Conservation (phyloP, 768 basidiomycete species). For the Tulasnella sp. region DNA sequence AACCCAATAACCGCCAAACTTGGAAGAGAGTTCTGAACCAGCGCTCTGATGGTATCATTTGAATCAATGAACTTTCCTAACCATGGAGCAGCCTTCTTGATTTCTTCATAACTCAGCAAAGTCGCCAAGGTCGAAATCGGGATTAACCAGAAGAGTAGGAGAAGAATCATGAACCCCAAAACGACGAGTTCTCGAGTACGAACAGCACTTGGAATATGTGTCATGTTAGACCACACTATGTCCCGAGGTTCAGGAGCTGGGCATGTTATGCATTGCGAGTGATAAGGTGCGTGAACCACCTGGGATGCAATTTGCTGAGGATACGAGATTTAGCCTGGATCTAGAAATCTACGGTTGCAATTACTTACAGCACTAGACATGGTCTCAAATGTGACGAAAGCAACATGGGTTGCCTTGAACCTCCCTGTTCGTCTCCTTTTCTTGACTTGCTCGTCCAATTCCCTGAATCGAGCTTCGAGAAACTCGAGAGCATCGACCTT, state of each 20-base stretch:
- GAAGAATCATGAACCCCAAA: conserved; percentile 47
- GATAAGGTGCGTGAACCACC: conserved; percentile 58
- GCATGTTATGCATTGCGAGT: conserved; percentile 50
- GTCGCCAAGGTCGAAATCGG: conserved; percentile 80
- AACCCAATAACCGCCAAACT: conserved; percentile 80
- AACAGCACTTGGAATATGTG: conserved; percentile 44
- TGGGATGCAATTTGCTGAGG: conserved; percentile 77
- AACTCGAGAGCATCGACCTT: conserved; percentile 85
- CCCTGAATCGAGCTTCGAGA: conserved; percentile 64
- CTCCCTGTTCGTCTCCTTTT: conserved; percentile 55
- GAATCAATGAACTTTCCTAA: conserved; percentile 71
- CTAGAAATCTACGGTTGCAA: background rate
- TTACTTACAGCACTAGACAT: conserved; percentile 75
- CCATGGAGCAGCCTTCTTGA: conserved; percentile 83
- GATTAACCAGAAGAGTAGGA: conserved; percentile 85
- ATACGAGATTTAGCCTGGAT: background rate
- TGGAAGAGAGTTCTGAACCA: conserved; percentile 91
- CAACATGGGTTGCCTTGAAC: conserved; percentile 70
- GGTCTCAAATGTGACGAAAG: conserved; percentile 94
- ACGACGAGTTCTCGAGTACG: conserved; percentile 62
- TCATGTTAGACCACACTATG: conserved; percentile 87
- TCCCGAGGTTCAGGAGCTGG: conserved; percentile 90
- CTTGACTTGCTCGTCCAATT: conserved; percentile 73
- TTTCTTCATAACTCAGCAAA: conserved; percentile 83
- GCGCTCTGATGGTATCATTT: conserved; percentile 63